These are phyloP conservation scores for Selaginella tamariscina DNA, from an alignment of 75 land plant species.

Conservation along the genomic window DNA sequence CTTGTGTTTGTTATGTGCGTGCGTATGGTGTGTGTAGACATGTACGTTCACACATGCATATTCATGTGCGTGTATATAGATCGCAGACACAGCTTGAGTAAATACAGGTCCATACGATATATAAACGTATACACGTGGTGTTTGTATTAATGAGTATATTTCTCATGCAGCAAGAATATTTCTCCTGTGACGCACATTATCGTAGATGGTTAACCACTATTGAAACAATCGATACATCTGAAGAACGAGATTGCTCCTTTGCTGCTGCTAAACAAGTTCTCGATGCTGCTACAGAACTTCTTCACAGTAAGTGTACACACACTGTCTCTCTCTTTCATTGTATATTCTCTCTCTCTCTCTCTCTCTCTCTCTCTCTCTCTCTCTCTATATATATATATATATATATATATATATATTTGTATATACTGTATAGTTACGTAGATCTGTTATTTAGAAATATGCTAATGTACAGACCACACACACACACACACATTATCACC, in stretches of 20 bases:
- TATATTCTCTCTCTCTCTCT: too few relatives aligned
- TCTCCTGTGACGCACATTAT: constrained; percentile 85
- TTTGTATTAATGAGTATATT: neutral
- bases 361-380: too few relatives aligned
- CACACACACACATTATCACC: too few relatives aligned
- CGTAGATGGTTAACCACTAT: constrained; percentile 74
- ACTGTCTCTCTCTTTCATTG: neutral
- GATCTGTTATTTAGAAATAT: too few relatives aligned
- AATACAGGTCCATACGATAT: too few relatives aligned
- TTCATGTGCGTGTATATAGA: neutral
- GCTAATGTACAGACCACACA: too few relatives aligned
- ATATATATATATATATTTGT: too few relatives aligned
- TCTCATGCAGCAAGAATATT: constrained; percentile 52
- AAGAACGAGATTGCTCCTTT: constrained; percentile 54
- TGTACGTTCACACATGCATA: neutral
- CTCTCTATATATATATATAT: too few relatives aligned
- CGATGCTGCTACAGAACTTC: constrained; percentile 32
- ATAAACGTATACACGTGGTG: too few relatives aligned
- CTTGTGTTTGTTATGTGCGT: too few relatives aligned
- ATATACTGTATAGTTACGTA: too few relatives aligned
- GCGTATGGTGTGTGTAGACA: too few relatives aligned
- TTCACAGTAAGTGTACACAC: constrained; percentile 32
- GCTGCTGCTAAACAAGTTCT: constrained; percentile 61
- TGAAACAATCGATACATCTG: constrained; percentile 41
- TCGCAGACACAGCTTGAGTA: neutral